phyloP scores from a whole-genome alignment of 257 asterid genomes.

The Solanum neorickii region DNA sequence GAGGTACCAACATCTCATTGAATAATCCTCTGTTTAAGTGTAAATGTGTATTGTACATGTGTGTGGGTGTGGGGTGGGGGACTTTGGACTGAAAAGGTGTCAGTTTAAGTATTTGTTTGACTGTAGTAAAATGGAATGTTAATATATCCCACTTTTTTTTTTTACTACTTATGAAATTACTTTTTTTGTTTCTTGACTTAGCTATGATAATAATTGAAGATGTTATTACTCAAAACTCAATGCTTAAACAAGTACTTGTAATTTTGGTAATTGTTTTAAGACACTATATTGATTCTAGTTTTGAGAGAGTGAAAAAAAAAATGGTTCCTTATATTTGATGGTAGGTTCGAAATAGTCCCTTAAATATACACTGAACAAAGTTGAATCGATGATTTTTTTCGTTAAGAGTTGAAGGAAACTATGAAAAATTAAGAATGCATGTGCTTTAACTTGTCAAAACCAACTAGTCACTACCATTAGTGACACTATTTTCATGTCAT shows the following conservation, averaged over 20 bases:
- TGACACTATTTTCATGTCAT: not conserved
- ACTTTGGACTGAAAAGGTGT: slow-evolving; percentile 2
- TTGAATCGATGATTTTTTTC: not conserved
- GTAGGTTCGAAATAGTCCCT: not conserved
- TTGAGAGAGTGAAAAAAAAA: not conserved
- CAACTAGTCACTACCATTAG: not conserved
- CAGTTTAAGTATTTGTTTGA: slow-evolving; percentile 3
- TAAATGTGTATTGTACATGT: not conserved
- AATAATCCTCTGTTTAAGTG: not conserved
- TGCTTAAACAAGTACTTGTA: not conserved
- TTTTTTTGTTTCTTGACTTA: not conserved
- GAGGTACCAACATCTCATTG: not conserved
- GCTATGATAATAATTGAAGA: not conserved
- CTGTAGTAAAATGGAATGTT: slow-evolving; percentile 4
- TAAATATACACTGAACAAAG: not conserved
- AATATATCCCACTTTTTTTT: not conserved
- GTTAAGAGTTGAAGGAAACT: not conserved
- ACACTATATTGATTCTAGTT: not conserved
- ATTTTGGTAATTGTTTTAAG: not conserved
- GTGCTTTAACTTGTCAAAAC: not conserved
- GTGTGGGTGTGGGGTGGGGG: not conserved
- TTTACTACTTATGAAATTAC: not conserved
- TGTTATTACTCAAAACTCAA: not conserved
- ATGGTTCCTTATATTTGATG: not conserved
- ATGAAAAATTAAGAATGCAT: not conserved